A percentile compares a stretch with the other conserved stretches of the same genome.
Conservation (phyloP, 805 yeast genomes). For the Starmerella potacharoeniae region DNA sequence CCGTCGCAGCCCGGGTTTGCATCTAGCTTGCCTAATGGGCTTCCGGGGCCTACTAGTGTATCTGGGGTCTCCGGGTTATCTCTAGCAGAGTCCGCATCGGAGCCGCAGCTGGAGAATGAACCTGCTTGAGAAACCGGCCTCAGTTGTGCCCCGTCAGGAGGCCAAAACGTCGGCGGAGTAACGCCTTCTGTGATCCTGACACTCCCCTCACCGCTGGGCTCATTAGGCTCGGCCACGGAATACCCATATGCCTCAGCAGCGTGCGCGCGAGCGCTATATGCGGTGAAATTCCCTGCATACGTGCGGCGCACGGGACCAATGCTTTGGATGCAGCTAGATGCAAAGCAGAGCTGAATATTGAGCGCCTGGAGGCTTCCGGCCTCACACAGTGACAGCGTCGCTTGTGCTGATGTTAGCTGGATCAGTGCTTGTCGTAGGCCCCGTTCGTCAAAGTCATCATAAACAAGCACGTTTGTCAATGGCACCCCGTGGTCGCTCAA, state of each 20-base stretch:
- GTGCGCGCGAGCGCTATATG: conserved; percentile 2
- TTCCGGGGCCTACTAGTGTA: neutral
- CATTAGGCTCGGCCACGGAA: conserved; percentile 10
- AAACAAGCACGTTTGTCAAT: conserved; percentile 9
- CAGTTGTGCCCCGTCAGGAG: neutral
- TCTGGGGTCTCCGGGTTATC: neutral
- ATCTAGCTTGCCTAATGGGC: neutral
- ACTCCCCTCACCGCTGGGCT: conserved; percentile 2
- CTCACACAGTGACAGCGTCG: neutral
- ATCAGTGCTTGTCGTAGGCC: conserved; percentile 13
- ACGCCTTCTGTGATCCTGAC: no score
- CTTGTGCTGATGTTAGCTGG: conserved; percentile 1
- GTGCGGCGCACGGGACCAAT: conserved; percentile 10
- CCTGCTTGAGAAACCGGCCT: neutral
- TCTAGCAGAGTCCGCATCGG: neutral
- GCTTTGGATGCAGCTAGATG: conserved; percentile 9
- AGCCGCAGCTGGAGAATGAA: neutral
- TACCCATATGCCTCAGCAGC: conserved; percentile 7
- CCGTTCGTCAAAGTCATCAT: conserved; percentile 17
- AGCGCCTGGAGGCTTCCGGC: conserved; percentile 1
- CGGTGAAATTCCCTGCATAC: conserved; percentile 15
- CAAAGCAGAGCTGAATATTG: conserved; percentile 1
- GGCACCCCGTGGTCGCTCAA: conserved; percentile 3
- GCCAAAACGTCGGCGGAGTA: neutral
- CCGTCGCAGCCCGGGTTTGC: neutral